Evolutionary conservation across 192 early-diverging fungal species (phyloP).

Genomic region (Thoreauomyces humboldtii): DNA sequence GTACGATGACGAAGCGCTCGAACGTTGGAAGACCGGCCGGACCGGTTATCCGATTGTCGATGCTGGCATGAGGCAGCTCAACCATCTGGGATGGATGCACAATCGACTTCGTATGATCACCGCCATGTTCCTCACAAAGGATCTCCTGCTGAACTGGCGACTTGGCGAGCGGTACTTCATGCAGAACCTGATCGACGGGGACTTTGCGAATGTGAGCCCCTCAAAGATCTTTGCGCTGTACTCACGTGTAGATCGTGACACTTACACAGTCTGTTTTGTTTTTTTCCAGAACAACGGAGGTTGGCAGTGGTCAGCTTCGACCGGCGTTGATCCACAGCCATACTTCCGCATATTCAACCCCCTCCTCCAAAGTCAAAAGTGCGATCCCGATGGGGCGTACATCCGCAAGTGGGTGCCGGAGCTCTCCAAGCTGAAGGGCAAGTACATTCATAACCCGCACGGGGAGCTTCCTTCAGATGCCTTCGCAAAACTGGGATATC

Average conservation of each 20-base stretch:
- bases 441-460: constrained; percentile 58
- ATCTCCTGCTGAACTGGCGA: constrained; percentile 61
- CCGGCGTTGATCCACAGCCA: constrained; percentile 67
- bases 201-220: constrained; percentile 48
- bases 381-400: constrained; percentile 57
- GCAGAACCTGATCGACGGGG: constrained; percentile 64
- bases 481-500: constrained; percentile 55
- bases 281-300: constrained; percentile 60
- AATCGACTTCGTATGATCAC: constrained; percentile 62
- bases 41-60: constrained; percentile 69
- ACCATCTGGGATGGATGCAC: constrained; percentile 60
- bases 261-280: background rate
- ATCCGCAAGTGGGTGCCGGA: constrained; percentile 66
- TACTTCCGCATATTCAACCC: constrained; percentile 72
- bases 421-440: constrained; percentile 39
- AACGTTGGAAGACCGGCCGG: constrained; percentile 60
- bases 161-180: constrained; percentile 71
- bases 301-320: constrained; percentile 63
- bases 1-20: constrained; percentile 42
- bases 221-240: no score
- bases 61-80: constrained; percentile 66
- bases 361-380: constrained; percentile 46
- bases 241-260: background rate
- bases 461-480: constrained; percentile 31
- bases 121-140: constrained; percentile 46